Conservation (phyloP, 2,329 filamentous ascomycete species). For the Fusarium beomiforme region DNA sequence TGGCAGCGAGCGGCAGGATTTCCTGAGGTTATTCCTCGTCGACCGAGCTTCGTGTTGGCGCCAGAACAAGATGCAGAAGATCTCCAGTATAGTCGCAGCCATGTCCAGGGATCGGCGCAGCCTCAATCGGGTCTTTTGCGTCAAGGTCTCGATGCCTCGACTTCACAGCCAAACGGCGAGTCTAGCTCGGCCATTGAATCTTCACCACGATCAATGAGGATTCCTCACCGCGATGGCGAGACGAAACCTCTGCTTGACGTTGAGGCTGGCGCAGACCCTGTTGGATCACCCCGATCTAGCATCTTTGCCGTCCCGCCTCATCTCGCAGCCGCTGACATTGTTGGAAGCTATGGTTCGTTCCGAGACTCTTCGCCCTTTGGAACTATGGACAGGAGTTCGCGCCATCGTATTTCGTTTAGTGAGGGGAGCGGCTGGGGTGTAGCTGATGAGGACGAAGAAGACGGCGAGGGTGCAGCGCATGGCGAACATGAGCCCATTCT, state of each 20-base stretch:
- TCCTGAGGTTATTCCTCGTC: conserved; percentile 84
- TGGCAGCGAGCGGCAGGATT: conserved; percentile 93
- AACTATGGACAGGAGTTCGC: conserved; percentile 55
- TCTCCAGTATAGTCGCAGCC: conserved; percentile 55
- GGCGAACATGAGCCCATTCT: conserved; percentile 78
- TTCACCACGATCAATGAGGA: conserved; percentile 14
- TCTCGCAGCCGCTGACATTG: conserved; percentile 73
- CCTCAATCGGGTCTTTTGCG: conserved; percentile 59
- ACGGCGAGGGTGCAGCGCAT: conserved; percentile 52
- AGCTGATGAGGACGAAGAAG: conserved; percentile 48
- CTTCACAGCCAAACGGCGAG: conserved; percentile 34
- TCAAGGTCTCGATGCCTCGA: conserved; percentile 60
- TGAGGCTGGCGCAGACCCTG: conserved; percentile 50
- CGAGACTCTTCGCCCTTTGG: conserved; percentile 60
- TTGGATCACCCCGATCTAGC: conserved; percentile 46
- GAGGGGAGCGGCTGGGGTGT: conserved; percentile 48
- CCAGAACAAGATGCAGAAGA: conserved; percentile 56
- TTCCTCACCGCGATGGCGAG: conserved; percentile 56
- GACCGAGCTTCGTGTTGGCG: conserved; percentile 76
- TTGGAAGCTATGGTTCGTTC: conserved; percentile 74
- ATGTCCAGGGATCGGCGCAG: conserved; percentile 50
- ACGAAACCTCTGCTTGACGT: conserved; percentile 58
- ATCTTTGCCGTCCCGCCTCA: conserved; percentile 69
- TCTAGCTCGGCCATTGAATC: conserved; percentile 35
- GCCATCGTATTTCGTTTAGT: conserved; percentile 58